phyloP scores from a whole-genome alignment of 805 yeast species.

The Lipomyces starkeyi region DNA sequence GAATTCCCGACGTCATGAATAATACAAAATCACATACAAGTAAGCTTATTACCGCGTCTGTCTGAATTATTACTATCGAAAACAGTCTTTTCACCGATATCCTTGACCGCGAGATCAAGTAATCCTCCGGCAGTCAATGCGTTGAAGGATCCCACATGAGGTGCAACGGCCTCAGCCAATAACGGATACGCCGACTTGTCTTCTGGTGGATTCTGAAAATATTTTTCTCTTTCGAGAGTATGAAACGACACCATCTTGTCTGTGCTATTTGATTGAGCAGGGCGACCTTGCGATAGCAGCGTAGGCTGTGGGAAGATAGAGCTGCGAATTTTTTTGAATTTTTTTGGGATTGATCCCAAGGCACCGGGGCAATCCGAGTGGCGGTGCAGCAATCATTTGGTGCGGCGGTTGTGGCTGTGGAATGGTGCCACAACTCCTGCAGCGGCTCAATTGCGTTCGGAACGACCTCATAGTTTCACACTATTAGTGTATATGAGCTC shows the following conservation, averaged over 20 bases:
- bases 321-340: background rate
- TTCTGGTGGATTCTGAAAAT: slow-evolving; percentile 88
- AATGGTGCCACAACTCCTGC: too few species aligned
- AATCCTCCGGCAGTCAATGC: slow-evolving; percentile 93
- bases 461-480: too few species aligned
- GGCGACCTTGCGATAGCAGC: background rate
- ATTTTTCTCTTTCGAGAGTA: slow-evolving; percentile 85
- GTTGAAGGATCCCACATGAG: slow-evolving; percentile 95
- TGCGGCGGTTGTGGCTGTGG: background rate
- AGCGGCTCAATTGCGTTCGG: too few species aligned
- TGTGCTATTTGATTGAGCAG: background rate
- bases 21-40: slow-evolving; percentile 41
- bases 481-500: background rate
- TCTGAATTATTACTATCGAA: slow-evolving; percentile 77
- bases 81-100: slow-evolving; percentile 83
- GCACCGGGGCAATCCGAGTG: background rate
- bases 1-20: background rate
- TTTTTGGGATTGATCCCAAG: background rate
- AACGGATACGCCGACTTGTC: slow-evolving; percentile 83
- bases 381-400: background rate
- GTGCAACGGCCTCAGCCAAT: slow-evolving; percentile 86
- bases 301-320: background rate
- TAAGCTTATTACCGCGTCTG: slow-evolving; percentile 82
- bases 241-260: slow-evolving; percentile 54
- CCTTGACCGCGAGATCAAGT: slow-evolving; percentile 81